Evolutionary conservation across 2,329 filamentous ascomycete species (phyloP), one percentile per base, ranked within the genome.

Genomic region (Coniochaeta sp.): DNA sequence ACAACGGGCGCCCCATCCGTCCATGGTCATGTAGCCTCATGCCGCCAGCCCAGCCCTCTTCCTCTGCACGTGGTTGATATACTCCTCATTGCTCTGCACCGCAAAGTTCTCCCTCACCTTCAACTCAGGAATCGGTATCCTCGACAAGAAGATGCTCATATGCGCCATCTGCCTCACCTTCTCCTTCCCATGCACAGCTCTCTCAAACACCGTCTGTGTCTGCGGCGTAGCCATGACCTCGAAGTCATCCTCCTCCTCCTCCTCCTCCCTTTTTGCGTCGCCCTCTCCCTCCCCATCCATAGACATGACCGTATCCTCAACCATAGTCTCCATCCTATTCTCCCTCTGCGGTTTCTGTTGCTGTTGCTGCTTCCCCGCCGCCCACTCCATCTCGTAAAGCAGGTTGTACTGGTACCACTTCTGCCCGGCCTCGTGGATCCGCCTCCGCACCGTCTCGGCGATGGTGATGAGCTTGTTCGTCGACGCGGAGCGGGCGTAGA

Each of bases 391-490:
- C 54, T 78, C 73, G 58, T 78, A 79, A 12, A 82, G 65, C 50
- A 76, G 70, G 55, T 83, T 83, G 64, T 81, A 83, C 63, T 81
- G 80, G 53, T 69, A 79, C 73, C 76, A 82, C 47, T 67, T 57
- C 53, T 68, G 71, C 3, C 71, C 72, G 35, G 70, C 65, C 49
- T 74, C 71, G 28, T 61, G 68, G 50, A 86, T 66, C 46, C 81
- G 70, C 33, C 77, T 70, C 64, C 86, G 85, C 52, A 75, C 76
- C 32, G 87, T 82, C 65, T 90, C 86, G 42, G 76, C 75, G 45
- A 89, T 77, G 4, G 79, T 85, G 58, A 89, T 79, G 60, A 89
- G 71, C 65, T 90, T 91, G 65, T 74, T 75, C 1, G 79, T 75
- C 3, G 81, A 76, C 9, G 64, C 54, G 0, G 75, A 69, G 18